phyloP scores from a whole-genome alignment of 148 eudicot species.

The Polygonum aviculare region DNA sequence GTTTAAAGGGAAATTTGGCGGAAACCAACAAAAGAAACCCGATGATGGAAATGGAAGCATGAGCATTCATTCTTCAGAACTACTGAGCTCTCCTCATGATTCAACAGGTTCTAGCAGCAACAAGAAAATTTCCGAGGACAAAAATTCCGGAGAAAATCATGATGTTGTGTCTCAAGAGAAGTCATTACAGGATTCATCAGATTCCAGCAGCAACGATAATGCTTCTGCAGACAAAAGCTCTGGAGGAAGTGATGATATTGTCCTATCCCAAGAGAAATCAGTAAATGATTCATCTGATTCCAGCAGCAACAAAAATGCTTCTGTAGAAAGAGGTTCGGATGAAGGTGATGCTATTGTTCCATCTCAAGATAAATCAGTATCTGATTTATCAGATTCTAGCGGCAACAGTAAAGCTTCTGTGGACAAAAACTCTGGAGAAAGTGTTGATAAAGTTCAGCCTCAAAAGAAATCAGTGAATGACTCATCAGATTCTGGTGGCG shows the following conservation, averaged over 20 bases:
- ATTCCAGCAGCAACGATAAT: not conserved
- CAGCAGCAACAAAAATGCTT: not conserved
- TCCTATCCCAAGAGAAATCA: slow-evolving; percentile 8
- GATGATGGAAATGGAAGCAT: slow-evolving; percentile 22
- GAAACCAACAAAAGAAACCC: slow-evolving; percentile 17
- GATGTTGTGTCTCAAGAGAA: slow-evolving; percentile 8
- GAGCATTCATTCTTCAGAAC: slow-evolving; percentile 24
- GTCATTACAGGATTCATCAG: slow-evolving; percentile 11
- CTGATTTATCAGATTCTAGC: slow-evolving; percentile 12
- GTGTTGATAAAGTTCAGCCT: not conserved
- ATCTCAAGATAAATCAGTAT: slow-evolving; percentile 22
- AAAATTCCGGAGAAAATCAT: not conserved
- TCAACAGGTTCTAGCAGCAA: not conserved
- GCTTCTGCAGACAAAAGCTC: not conserved
- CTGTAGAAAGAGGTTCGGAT: not conserved
- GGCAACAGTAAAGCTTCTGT: not conserved
- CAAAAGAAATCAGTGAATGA: slow-evolving; percentile 21
- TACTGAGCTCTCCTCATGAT: not conserved
- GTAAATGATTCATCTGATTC: slow-evolving; percentile 16
- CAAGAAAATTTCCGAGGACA: not conserved
- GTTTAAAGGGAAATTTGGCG: slow-evolving; percentile 33
- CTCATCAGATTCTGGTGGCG: slow-evolving; percentile 1
- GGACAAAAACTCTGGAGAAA: not conserved
- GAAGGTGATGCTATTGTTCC: not conserved
- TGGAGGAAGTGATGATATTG: not conserved